Conservation (phyloP, 768 basidiomycete genomes). For the Arthromyces matolae region DNA sequence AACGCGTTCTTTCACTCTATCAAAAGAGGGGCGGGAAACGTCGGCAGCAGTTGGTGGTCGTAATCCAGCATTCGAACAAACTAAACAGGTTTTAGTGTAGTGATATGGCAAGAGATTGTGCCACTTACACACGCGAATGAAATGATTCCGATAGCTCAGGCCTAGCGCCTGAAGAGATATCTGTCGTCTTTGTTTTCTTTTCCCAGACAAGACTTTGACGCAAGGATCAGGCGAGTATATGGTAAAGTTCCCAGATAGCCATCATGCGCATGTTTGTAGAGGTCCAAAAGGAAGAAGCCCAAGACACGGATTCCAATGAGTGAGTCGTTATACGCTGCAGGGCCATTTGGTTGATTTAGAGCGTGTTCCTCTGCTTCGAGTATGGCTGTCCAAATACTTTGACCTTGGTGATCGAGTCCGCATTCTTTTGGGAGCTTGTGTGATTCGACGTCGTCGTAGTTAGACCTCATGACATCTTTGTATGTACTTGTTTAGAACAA, state of each 20-base stretch:
- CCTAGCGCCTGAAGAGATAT: not conserved
- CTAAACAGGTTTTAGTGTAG: not conserved
- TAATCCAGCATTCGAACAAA: not conserved
- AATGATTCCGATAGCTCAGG: not conserved
- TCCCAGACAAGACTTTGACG: not conserved
- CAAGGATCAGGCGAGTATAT: not conserved
- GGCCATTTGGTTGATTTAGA: not conserved
- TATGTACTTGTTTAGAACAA: no score
- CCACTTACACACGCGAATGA: not conserved
- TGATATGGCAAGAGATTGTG: not conserved
- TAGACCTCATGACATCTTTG: no score
- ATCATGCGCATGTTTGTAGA: not conserved
- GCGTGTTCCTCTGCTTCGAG: not conserved
- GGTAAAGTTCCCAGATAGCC: not conserved
- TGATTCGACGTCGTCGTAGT: no score
- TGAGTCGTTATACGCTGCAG: not conserved
- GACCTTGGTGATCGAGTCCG: not conserved
- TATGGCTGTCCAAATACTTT: not conserved
- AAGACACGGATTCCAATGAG: not conserved
- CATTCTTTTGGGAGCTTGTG: not conserved
- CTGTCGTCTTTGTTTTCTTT: not conserved
- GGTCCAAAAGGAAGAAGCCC: no score
- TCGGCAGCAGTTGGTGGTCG: conserved; percentile 1
- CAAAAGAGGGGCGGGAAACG: conserved; percentile 8
- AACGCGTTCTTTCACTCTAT: conserved; percentile 2